These are phyloP conservation scores for Corniculantispora saksenae DNA, from an alignment of 2,329 filamentous ascomycete species.

Conservation along the genomic window DNA sequence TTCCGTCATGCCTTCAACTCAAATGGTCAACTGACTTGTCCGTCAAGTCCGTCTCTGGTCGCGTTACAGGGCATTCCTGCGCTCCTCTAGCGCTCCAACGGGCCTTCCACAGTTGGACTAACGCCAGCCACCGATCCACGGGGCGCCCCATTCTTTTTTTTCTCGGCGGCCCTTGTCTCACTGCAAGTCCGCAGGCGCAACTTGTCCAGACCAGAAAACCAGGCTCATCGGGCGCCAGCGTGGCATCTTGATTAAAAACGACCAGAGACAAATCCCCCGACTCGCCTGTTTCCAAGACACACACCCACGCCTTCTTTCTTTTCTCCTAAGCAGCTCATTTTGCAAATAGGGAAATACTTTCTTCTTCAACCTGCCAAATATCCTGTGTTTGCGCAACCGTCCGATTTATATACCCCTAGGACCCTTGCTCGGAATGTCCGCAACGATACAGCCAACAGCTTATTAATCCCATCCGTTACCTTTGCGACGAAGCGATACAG, in stretches of 20 bases:
- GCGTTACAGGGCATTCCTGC: too few relatives aligned
- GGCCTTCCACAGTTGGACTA: constrained; percentile 8
- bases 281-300: neutral
- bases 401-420: neutral
- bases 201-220: too few relatives aligned
- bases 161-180: too few relatives aligned
- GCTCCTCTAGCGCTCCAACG: too few relatives aligned
- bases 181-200: neutral
- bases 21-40: too few relatives aligned
- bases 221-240: constrained; percentile 19
- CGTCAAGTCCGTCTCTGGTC: too few relatives aligned
- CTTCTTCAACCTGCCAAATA: neutral
- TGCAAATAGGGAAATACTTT: too few relatives aligned
- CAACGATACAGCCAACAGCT: neutral
- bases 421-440: neutral
- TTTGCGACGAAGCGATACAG: neutral
- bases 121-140: too few relatives aligned
- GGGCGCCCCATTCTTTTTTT: constrained; percentile 5
- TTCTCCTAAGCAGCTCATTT: neutral
- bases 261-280: neutral
- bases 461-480: constrained; percentile 11
- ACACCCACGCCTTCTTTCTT: neutral
- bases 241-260: constrained; percentile 16
- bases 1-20: too few relatives aligned
- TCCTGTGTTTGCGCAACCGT: neutral